phyloP scores from a whole-genome alignment of 768 basidiomycete species.

The Boletus fagicola region DNA sequence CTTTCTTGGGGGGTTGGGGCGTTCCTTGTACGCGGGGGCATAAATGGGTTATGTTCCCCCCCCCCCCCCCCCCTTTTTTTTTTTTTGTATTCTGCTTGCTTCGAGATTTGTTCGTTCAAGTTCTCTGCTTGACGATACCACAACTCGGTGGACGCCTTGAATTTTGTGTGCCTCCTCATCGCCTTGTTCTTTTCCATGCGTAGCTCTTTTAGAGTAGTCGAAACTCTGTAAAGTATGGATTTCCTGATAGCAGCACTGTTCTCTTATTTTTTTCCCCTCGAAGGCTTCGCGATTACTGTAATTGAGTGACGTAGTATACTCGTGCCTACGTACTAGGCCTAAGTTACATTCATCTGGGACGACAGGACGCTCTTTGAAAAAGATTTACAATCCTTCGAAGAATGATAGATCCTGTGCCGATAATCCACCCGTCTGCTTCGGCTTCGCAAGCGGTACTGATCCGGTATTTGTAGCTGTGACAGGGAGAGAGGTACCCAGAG shows the following conservation, averaged over 20 bases:
- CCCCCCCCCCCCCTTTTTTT: not conserved
- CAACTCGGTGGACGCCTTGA: not conserved
- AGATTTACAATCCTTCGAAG: constrained; percentile 67
- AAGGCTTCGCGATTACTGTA: not conserved
- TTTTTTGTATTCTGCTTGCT: not conserved
- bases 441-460: constrained; percentile 14
- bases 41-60: too few relatives aligned
- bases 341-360: not conserved
- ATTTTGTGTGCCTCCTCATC: not conserved
- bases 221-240: not conserved
- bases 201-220: not conserved
- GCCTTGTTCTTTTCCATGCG: not conserved
- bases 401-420: constrained; percentile 86
- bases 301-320: not conserved
- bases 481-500: constrained; percentile 7
- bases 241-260: not conserved
- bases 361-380: not conserved
- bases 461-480: constrained; percentile 9
- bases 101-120: not conserved
- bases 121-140: constrained; percentile 6
- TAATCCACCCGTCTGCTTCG: constrained; percentile 49
- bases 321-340: not conserved
- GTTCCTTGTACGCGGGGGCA: too few relatives aligned
- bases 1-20: too few relatives aligned
- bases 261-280: not conserved